These are phyloP conservation scores for Mortierella sp. DNA, from an alignment of 371 early-diverging fungal species.

Conservation along the genomic window DNA sequence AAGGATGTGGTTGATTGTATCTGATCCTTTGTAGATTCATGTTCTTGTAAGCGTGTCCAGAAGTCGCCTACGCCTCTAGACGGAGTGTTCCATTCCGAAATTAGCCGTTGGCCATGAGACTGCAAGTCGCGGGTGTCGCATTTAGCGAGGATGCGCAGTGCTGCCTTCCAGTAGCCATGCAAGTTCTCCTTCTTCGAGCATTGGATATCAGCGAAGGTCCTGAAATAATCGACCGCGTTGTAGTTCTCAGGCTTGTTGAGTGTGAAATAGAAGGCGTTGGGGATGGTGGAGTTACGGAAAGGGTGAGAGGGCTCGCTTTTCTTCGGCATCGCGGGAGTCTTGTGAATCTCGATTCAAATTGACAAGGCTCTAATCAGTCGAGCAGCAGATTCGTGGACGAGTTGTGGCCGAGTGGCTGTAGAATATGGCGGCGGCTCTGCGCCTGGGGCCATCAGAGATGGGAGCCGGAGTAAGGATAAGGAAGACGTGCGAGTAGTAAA, in stretches of 20 bases:
- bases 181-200: slow-evolving; percentile 7
- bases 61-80: slow-evolving; percentile 11
- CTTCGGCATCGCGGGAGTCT: slow-evolving; percentile 14
- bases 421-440: no score
- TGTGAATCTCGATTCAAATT: no score
- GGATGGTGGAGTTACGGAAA: slow-evolving; percentile 3
- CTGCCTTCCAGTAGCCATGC: slow-evolving; percentile 14
- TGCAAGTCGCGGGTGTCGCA: slow-evolving; percentile 6
- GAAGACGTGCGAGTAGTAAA: no score
- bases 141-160: slow-evolving; percentile 5
- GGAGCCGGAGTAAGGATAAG: no score
- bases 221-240: slow-evolving; percentile 11
- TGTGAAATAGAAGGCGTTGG: slow-evolving; percentile 15
- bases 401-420: no score
- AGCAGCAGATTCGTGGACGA: no score
- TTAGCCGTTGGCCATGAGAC: slow-evolving; percentile 2
- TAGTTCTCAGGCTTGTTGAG: slow-evolving; percentile 5
- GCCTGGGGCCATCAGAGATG: no score
- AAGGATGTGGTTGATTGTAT: slow-evolving; percentile 11
- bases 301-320: slow-evolving; percentile 2
- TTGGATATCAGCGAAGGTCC: slow-evolving; percentile 14
- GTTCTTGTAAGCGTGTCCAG: slow-evolving; percentile 10
- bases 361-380: no score
- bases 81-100: slow-evolving; percentile 12
- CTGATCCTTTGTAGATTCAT: slow-evolving; percentile 7